phyloP scores from a whole-genome alignment of 352 stramenopile species.

The Phytophthora pini region DNA sequence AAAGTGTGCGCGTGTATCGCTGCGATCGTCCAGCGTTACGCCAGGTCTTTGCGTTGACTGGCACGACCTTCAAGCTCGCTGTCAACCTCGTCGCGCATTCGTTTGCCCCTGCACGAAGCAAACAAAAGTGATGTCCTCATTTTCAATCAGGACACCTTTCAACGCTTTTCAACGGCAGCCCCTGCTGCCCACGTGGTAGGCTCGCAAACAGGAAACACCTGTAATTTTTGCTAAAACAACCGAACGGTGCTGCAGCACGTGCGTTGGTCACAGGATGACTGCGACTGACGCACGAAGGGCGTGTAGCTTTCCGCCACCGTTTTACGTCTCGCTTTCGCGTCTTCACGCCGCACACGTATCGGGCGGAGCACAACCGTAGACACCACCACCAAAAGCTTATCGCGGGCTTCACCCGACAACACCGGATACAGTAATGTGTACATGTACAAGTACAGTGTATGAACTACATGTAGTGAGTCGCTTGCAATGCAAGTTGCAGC shows the following conservation, averaged over 20 bases:
- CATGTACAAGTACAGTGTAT: no score
- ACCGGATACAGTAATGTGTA: not conserved
- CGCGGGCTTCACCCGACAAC: not conserved
- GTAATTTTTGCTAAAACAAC: conserved; percentile 30
- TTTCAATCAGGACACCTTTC: conserved; percentile 13
- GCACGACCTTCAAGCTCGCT: conserved; percentile 9
- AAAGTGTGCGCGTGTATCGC: not conserved
- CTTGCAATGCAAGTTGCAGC: no score
- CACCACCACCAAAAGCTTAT: conserved; percentile 1
- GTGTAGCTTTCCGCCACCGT: conserved; percentile 15
- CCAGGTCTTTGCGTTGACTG: conserved; percentile 1
- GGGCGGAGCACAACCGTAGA: not conserved
- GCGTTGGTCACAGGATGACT: conserved; percentile 26
- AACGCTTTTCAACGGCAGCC: not conserved
- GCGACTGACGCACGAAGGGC: conserved; percentile 13
- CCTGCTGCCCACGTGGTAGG: conserved; percentile 17
- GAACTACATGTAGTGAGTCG: no score
- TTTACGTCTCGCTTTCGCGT: conserved; percentile 15
- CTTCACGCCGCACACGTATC: conserved; percentile 8
- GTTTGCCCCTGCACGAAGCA: conserved; percentile 11
- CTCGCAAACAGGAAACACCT: conserved; percentile 27
- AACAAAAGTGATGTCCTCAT: conserved; percentile 27
- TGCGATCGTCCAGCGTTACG: not conserved
- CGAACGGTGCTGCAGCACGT: conserved; percentile 25
- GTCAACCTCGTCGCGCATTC: conserved; percentile 16